Evolutionary conservation across 2,329 filamentous ascomycete species (phyloP), one percentile per base, ranked within the genome.

Genomic region (Aspergillus udagawae): DNA sequence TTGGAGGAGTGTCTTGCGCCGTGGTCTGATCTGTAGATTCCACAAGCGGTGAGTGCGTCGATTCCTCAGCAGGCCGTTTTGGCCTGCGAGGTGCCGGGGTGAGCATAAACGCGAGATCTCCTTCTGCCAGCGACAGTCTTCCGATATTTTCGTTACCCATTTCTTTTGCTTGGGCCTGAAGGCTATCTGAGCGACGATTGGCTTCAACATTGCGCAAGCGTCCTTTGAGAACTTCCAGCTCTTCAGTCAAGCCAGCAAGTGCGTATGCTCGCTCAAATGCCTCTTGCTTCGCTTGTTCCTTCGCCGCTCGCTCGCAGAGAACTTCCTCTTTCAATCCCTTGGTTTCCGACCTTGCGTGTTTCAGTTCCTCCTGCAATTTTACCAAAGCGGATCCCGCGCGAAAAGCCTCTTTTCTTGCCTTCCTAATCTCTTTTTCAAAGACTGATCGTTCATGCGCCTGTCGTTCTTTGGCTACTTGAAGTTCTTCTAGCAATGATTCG

Each of bases 391-490:
- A 83, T 6, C 81, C 80, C 6, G 81, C 79, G 52, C 82, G 83
- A 65, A 84, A 84, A 1, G 82, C 81, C 63, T 85, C 82, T 66
- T 85, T 85, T 20, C 81, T 74, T 44, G 80, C 75, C 52, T 79
- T 79, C 48, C 81, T 74, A 32, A 84, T 76, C 64, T 85, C 83
- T 60, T 84, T 84, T 61, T 85, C 81, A 60, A 83, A 84, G 6
- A 83, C 67, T 2, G 72, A 64, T 60, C 78, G 70, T 61, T 80
- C 77, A 54, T 79, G 75, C 12, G 69, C 70, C 58, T 82, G 76
- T 41, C 80, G 75, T 61, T 81, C 78, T 65, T 83, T 83, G 14
- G 77, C 73, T 10, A 74, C 72, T 35, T 80, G 75, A 38, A 82
- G 69, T 63, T 85, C 82, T 63, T 82, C 82, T 68, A 84, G 62